Base-by-base conservation (phyloP, 2,329 filamentous ascomycete genomes). In the Epichloe sp. region DNA sequence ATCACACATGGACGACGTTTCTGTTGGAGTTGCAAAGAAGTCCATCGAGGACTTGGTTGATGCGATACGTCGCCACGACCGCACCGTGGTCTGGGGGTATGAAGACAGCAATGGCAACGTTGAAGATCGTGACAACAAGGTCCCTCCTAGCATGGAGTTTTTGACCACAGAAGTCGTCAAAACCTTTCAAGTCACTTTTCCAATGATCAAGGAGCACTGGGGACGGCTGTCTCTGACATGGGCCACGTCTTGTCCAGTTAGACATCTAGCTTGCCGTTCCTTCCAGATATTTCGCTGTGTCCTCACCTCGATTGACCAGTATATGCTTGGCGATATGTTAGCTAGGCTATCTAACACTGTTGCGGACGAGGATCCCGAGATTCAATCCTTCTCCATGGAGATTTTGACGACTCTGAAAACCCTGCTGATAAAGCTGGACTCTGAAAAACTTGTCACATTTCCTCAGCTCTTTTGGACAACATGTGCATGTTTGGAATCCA, bases 401-500 rank as follows among this genome's bases (percentile, higher is more conserved):
- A 97, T 98, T 52, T 69, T 98, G 49, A 96, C 90, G 0, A 98
- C 94, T 0, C 68, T 98, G 48, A 90, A 94, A 62, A 89, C 89
- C 0, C 85, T 98, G 44, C 95, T 98, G 52, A 79, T 82, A 57
- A 93, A 91, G 51, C 72, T 97, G 31, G 83, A 90, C 19, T 76
- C 85, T 0, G 79, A 85, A 38, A 85, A 90, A 63, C 75, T 98
- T 2, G 69, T 95, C 46, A 82, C 83, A n/a, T 96, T 95, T 57
- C 93, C 93, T 2, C 91, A 97, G 61, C 73, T 98, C 1, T 97
- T 98, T 68, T 98, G 94, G 94, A 95, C 91, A 0, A 95, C 88
- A 0, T 96, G 90, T 60, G 93, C 93, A 11, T 98, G 93, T 63
- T 72, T 98, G 19, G 90, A 97, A 62, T 97, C 93, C 0, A 95